Percentiles rank a stretch among this genome's conserved stretches.
These are phyloP conservation scores for Conticribra guillardii DNA, from an alignment of 108 stramenopile species.

Conservation along the genomic window DNA sequence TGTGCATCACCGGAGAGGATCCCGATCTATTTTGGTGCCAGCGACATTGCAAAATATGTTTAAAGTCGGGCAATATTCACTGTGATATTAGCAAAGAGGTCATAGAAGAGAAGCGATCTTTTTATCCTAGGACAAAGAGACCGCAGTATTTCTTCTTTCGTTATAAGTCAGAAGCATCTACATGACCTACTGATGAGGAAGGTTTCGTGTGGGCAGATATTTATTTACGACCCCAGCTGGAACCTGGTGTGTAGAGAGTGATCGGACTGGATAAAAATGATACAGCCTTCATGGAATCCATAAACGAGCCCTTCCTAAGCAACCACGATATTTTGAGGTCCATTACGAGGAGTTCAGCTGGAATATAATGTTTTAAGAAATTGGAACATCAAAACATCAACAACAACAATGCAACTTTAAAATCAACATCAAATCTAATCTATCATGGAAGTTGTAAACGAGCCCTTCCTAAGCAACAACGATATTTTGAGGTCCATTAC, in stretches of 20 bases:
- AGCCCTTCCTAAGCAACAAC: too few species aligned
- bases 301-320: conserved; percentile 15
- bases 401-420: too few species aligned
- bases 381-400: too few species aligned
- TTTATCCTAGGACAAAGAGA: conserved; percentile 17
- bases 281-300: not conserved
- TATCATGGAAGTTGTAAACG: too few species aligned
- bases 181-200: conserved; percentile 23
- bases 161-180: not conserved
- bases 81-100: conserved; percentile 19
- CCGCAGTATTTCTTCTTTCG: conserved; percentile 14
- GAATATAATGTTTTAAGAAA: conserved; percentile 10
- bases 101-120: conserved; percentile 21
- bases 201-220: conserved; percentile 16
- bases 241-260: conserved; percentile 22
- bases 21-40: conserved; percentile 27
- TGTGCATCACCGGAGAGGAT: conserved; percentile 11
- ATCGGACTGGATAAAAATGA: conserved; percentile 26
- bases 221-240: conserved; percentile 18
- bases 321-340: conserved; percentile 27
- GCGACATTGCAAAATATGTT: conserved; percentile 15
- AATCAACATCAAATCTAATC: too few species aligned
- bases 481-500: conserved; percentile 18
- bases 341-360: conserved; percentile 11
- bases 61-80: conserved; percentile 8